A percentile compares a stretch with the other conserved stretches of the same genome.
These are phyloP conservation scores for Paecilomyces fulvus DNA, from an alignment of 2,329 filamentous ascomycete genomes.

Conservation along the genomic window DNA sequence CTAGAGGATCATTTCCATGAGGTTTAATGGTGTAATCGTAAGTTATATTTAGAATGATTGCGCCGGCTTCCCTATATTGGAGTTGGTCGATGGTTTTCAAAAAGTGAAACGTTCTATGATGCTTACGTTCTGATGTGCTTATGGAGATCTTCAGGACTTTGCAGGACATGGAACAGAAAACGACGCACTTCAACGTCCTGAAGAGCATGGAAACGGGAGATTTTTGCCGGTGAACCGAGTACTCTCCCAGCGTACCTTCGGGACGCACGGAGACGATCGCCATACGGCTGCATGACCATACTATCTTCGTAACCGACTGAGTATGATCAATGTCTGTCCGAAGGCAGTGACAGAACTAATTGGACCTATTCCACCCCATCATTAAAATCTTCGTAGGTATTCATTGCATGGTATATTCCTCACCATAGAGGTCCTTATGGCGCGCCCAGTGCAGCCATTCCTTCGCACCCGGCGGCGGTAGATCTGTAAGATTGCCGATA, in stretches of 20 bases:
- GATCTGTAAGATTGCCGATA: constrained; percentile 41
- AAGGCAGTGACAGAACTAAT: constrained; percentile 27
- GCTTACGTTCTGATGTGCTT: constrained; percentile 31
- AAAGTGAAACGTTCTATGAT: not conserved
- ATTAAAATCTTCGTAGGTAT: not conserved
- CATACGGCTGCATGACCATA: constrained; percentile 26
- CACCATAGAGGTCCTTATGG: constrained; percentile 31
- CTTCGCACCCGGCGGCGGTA: constrained; percentile 31
- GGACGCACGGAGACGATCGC: constrained; percentile 28
- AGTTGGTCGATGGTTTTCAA: constrained; percentile 2
- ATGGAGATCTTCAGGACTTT: constrained; percentile 30
- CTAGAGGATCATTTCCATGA: constrained; percentile 30
- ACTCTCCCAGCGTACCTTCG: constrained; percentile 39
- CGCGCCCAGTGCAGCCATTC: constrained; percentile 35
- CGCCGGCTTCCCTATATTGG: constrained; percentile 24
- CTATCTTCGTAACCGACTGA: constrained; percentile 31
- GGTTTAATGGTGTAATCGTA: constrained; percentile 31
- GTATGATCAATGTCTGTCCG: constrained; percentile 22
- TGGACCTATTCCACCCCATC: constrained; percentile 10
- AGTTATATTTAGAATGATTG: constrained; percentile 32
- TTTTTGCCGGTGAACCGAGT: constrained; percentile 35
- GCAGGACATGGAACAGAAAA: constrained; percentile 36
- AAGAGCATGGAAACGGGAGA: constrained; percentile 30
- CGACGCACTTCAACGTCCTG: constrained; percentile 38
- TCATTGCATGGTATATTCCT: not conserved